Conservation (phyloP, 306 rosid species). For the Dicorynia guianensis region DNA sequence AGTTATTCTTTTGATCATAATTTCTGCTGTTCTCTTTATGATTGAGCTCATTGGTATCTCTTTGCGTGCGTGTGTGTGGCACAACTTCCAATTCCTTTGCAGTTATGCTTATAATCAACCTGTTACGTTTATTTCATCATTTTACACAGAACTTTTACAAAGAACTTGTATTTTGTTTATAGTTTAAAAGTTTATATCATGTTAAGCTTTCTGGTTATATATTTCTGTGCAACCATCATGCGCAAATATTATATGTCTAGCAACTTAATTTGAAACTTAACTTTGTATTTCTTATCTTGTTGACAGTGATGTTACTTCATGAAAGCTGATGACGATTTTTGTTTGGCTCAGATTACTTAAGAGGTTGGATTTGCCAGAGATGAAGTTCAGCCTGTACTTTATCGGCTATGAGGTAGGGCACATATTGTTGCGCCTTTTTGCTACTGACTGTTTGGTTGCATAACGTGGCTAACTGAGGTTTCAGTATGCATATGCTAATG, state of each 20-base stretch:
- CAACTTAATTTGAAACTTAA: slow-evolving; percentile 1
- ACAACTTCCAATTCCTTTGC: background rate
- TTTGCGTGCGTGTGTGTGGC: background rate
- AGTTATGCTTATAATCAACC: background rate
- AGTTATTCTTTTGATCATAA: slow-evolving; percentile 38
- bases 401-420: slow-evolving; percentile 84
- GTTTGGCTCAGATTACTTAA: slow-evolving; percentile 71
- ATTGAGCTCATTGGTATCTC: too few relatives aligned
- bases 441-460: slow-evolving; percentile 31
- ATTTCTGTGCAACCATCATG: background rate
- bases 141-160: background rate
- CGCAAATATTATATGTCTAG: slow-evolving; percentile 9
- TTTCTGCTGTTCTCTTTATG: background rate
- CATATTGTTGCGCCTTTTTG: slow-evolving; percentile 11
- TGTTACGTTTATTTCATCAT: background rate
- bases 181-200: background rate
- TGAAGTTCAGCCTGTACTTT: slow-evolving; percentile 92
- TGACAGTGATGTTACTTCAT: background rate
- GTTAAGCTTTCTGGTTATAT: slow-evolving; percentile 11
- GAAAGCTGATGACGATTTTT: slow-evolving; percentile 37
- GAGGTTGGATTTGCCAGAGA: slow-evolving; percentile 90
- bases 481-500: slow-evolving; percentile 2
- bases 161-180: slow-evolving; percentile 6
- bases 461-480: slow-evolving; percentile 33
- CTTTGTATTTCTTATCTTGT: slow-evolving; percentile 11